These are phyloP conservation scores for Arthrobotrys sinensis DNA, from an alignment of 2,329 filamentous ascomycete species.

Conservation along the genomic window DNA sequence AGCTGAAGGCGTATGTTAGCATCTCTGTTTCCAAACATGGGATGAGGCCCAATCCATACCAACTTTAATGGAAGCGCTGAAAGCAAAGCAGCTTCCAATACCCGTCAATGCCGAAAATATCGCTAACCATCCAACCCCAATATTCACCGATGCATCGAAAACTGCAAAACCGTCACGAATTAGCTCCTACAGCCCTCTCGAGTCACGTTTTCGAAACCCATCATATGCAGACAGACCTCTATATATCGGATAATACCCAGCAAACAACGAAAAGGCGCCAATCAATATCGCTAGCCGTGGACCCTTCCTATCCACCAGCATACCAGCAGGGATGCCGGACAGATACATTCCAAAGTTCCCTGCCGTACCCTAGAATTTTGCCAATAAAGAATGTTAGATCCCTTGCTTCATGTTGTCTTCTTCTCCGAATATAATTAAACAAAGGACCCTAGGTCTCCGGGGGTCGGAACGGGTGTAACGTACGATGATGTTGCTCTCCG, in stretches of 20 bases:
- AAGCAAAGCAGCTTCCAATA: slow-evolving; percentile 90
- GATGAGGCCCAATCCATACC: slow-evolving; percentile 67
- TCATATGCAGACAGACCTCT: slow-evolving; percentile 76
- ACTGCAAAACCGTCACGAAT: slow-evolving; percentile 10
- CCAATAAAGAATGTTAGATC: slow-evolving; percentile 61
- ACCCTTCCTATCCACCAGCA: slow-evolving; percentile 86
- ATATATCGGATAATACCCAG: slow-evolving; percentile 90
- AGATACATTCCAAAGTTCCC: slow-evolving; percentile 96
- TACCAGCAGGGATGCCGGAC: slow-evolving; percentile 87
- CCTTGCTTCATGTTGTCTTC: slow-evolving; percentile 9
- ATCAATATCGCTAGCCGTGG: slow-evolving; percentile 83
- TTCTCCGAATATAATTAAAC: not conserved
- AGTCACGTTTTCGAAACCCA: slow-evolving; percentile 70
- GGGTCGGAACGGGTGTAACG: slow-evolving; percentile 63
- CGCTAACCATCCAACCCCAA: slow-evolving; percentile 72
- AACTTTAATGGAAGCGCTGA: slow-evolving; percentile 86
- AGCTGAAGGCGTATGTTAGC: slow-evolving; percentile 60
- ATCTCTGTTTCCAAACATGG: not conserved
- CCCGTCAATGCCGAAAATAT: slow-evolving; percentile 89
- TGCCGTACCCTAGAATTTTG: slow-evolving; percentile 70
- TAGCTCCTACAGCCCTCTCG: not conserved
- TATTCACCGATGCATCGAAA: slow-evolving; percentile 46
- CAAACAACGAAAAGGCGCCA: slow-evolving; percentile 79
- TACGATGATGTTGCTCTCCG: slow-evolving; percentile 91
- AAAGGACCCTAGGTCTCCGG: not conserved